Evolutionary conservation across 768 basidiomycete species (phyloP).

Genomic region (Pisolithus sp.): DNA sequence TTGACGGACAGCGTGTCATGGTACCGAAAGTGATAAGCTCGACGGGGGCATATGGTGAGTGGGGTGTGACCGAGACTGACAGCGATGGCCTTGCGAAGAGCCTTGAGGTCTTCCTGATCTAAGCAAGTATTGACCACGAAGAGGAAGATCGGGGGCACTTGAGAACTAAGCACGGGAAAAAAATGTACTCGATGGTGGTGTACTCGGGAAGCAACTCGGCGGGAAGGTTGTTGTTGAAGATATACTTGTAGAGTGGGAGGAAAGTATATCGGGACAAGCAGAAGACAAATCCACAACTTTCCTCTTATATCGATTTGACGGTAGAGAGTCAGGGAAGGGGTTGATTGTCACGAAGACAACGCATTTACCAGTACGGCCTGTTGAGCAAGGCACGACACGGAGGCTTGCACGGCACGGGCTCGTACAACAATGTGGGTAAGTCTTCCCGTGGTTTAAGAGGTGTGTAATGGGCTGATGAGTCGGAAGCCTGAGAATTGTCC

Average conservation of each 20-base stretch:
- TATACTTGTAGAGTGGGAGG: slow-evolving; percentile 98
- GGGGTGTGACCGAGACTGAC: slow-evolving; percentile 91
- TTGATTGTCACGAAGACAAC: neutral
- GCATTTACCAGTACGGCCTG: slow-evolving; percentile 84
- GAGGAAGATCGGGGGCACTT: slow-evolving; percentile 92
- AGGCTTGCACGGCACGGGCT: slow-evolving; percentile 97
- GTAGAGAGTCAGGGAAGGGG: slow-evolving; percentile 6
- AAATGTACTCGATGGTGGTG: slow-evolving; percentile 99
- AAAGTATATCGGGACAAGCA: slow-evolving; percentile 95
- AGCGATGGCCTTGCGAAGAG: slow-evolving; percentile 89
- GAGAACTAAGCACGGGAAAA: slow-evolving; percentile 82
- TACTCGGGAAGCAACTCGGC: slow-evolving; percentile 96
- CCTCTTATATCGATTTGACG: slow-evolving; percentile 98
- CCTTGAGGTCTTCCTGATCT: slow-evolving; percentile 93
- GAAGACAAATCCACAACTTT: slow-evolving; percentile 99
- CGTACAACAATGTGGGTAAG: slow-evolving; percentile 92
- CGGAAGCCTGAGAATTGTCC: slow-evolving; percentile 96
- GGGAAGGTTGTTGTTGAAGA: slow-evolving; percentile 93
- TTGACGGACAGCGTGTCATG: slow-evolving; percentile 55
- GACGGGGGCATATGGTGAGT: slow-evolving; percentile 87
- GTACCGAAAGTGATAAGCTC: slow-evolving; percentile 96
- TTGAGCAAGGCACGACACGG: slow-evolving; percentile 97
- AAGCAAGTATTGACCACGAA: slow-evolving; percentile 97
- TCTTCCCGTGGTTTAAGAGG: slow-evolving; percentile 92
- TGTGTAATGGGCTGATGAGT: slow-evolving; percentile 96